Conservation (phyloP, 192 early-diverging fungal genomes). For the Dissophora ornata region DNA sequence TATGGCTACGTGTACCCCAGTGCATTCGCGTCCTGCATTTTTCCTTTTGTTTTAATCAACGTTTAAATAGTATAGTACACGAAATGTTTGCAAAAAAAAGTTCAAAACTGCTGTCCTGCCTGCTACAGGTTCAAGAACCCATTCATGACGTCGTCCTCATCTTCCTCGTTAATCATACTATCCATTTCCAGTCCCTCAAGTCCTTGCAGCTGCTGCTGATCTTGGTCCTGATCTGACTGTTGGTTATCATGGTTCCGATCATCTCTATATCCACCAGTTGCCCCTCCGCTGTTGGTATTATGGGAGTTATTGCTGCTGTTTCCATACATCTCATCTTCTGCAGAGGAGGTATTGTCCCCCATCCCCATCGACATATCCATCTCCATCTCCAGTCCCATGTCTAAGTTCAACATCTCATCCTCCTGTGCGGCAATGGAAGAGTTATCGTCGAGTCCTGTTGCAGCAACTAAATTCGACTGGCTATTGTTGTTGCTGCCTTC, state of each 20-base stretch:
- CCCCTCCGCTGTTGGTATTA: not conserved
- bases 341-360: not conserved
- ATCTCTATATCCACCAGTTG: not conserved
- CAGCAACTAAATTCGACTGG: not conserved
- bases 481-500: not conserved
- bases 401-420: constrained; percentile 37
- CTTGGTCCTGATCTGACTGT: not conserved
- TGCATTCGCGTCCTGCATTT: too few species aligned
- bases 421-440: constrained; percentile 8
- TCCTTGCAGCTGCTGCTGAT: constrained; percentile 12
- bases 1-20: too few species aligned
- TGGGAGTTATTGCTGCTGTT: constrained; percentile 2
- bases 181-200: constrained; percentile 34
- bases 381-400: constrained; percentile 34
- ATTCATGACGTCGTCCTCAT: constrained; percentile 47
- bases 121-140: constrained; percentile 48
- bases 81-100: not conserved
- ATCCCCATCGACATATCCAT: constrained; percentile 46
- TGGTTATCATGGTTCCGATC: constrained; percentile 10
- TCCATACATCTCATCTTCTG: not conserved
- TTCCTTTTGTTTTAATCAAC: too few species aligned
- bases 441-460: not conserved
- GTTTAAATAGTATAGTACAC: too few species aligned
- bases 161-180: constrained; percentile 28
- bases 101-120: not conserved